Evolutionary conservation across 495 filamentous ascomycete species (phyloP).

Genomic region (Penicillium longicatenatum): DNA sequence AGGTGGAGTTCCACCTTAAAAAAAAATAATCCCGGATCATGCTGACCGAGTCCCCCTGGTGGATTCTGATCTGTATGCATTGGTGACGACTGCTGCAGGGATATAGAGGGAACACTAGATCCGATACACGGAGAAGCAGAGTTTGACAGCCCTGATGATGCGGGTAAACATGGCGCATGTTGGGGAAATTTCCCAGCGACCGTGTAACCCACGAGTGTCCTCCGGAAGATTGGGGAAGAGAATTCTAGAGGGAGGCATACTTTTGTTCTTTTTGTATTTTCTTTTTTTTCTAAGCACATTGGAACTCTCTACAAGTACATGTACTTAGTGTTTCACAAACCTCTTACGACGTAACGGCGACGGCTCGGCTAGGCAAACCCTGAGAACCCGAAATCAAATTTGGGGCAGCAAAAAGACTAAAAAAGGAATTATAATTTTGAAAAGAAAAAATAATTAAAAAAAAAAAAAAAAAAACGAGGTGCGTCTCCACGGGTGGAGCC

Average conservation of each 20-base stretch:
- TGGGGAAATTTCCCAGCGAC: not conserved
- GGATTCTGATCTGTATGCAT: not conserved
- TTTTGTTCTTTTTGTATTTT: too few species aligned
- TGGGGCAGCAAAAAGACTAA: constrained; percentile 9
- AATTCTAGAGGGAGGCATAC: not conserved
- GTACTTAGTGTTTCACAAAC: constrained; percentile 21
- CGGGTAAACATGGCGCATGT: not conserved
- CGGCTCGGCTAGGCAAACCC: constrained; percentile 32
- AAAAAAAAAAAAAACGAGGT: constrained; percentile 1
- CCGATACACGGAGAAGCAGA: constrained; percentile 9
- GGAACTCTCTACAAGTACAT: not conserved
- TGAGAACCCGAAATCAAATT: constrained; percentile 8
- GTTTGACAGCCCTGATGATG: constrained; percentile 1
- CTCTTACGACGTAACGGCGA: constrained; percentile 20
- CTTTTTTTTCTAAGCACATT: too few species aligned
- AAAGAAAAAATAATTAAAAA: not conserved
- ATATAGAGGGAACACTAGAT: constrained; percentile 15
- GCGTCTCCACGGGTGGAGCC: constrained; percentile 14
- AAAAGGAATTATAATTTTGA: too few species aligned
- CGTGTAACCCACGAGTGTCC: not conserved
- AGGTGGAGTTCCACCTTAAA: constrained; percentile 10
- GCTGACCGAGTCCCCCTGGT: not conserved
- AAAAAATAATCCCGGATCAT: constrained; percentile 5
- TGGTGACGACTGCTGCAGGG: constrained; percentile 12
- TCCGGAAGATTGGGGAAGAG: not conserved